Evolutionary conservation across 2,329 filamentous ascomycete species (phyloP).

Genomic region (Tolypocladium endophyticum): DNA sequence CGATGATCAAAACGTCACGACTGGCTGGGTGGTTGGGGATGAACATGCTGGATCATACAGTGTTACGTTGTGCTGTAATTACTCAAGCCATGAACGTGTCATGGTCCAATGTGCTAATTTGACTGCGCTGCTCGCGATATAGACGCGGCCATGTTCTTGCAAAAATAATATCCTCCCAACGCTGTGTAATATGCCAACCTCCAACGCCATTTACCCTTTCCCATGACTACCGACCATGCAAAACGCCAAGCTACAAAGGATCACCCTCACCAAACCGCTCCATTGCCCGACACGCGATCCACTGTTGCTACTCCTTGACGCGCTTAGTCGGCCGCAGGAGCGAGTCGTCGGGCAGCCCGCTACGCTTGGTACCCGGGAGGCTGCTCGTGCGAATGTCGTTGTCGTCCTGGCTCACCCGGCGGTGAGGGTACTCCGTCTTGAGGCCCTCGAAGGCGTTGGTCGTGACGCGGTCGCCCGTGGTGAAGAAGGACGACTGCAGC

Average conservation of each 20-base stretch:
- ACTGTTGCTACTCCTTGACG: conserved; percentile 39
- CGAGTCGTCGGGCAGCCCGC: conserved; percentile 70
- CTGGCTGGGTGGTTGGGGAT: background rate
- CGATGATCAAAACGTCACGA: background rate
- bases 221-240: background rate
- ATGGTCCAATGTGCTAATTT: background rate
- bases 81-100: background rate
- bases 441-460: conserved; percentile 86
- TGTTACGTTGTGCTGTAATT: background rate
- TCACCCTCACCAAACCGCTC: background rate
- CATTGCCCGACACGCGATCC: background rate
- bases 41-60: background rate
- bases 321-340: conserved; percentile 54
- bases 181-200: background rate
- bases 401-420: conserved; percentile 86
- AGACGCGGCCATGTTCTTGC: background rate
- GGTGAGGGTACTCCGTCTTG: conserved; percentile 78
- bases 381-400: conserved; percentile 91
- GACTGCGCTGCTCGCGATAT: background rate
- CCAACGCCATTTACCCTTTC: background rate
- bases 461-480: conserved; percentile 59
- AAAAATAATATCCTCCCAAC: background rate
- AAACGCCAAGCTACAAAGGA: background rate
- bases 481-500: conserved; percentile 85
- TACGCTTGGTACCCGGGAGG: conserved; percentile 82